Conservation (phyloP, 2,329 filamentous ascomycete species). For the Rachicladosporium sp. region DNA sequence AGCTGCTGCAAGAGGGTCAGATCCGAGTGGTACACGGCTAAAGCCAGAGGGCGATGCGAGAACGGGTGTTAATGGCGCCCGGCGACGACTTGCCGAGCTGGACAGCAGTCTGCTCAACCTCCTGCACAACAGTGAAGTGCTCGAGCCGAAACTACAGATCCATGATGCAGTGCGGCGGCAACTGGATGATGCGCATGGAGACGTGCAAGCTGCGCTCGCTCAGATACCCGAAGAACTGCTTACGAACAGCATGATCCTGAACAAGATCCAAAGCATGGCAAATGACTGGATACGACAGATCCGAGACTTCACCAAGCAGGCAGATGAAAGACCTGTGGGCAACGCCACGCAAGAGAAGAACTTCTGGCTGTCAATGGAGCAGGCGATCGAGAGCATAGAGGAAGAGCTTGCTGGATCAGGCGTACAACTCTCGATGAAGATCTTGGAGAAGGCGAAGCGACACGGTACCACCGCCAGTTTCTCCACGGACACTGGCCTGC, state of each 20-base stretch:
- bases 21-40: slow-evolving; percentile 51
- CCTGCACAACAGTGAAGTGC: slow-evolving; percentile 96
- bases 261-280: slow-evolving; percentile 82
- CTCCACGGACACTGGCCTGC: slow-evolving; percentile 85
- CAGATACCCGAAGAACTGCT: slow-evolving; percentile 64
- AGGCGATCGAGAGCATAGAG: slow-evolving; percentile 82
- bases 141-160: slow-evolving; percentile 74
- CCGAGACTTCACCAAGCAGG: slow-evolving; percentile 88
- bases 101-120: slow-evolving; percentile 82
- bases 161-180: slow-evolving; percentile 80
- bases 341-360: slow-evolving; percentile 97
- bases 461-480: slow-evolving; percentile 98
- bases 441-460: slow-evolving; percentile 91
- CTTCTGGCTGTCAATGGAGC: slow-evolving; percentile 97
- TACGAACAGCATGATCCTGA: slow-evolving; percentile 82
- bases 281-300: slow-evolving; percentile 99
- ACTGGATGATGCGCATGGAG: slow-evolving; percentile 57
- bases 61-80: slow-evolving; percentile 90
- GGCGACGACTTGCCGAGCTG: slow-evolving; percentile 91
- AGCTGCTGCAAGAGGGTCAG: slow-evolving; percentile 77
- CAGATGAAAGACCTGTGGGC: slow-evolving; percentile 62
- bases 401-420: slow-evolving; percentile 78
- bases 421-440: slow-evolving; percentile 80
- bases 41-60: slow-evolving; percentile 80
- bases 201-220: slow-evolving; percentile 61